Conservation (phyloP, 257 asterid genomes). For the Solanum corneliomulleri region DNA sequence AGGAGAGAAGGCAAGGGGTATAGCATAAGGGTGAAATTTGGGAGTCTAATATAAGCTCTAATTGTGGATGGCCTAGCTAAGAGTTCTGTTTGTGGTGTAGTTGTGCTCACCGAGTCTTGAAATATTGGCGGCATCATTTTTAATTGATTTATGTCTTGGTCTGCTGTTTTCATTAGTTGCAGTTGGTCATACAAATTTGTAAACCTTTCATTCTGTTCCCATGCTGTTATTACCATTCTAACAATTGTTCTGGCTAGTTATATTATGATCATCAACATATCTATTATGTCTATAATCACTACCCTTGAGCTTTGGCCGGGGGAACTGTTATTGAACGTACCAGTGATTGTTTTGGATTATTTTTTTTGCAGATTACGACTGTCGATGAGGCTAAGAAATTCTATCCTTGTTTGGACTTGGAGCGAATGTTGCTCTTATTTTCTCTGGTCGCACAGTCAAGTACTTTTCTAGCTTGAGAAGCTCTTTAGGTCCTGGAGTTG, state of each 20-base stretch:
- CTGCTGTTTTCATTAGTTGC: not conserved
- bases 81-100: not conserved
- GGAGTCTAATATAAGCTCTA: not conserved
- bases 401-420: slow-evolving; percentile 97
- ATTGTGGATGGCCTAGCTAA: not conserved
- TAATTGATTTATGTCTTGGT: not conserved
- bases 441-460: slow-evolving; percentile 96
- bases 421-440: slow-evolving; percentile 89
- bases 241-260: not conserved
- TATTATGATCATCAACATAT: not conserved
- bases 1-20: not conserved
- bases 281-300: not conserved
- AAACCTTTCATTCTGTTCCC: not conserved
- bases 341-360: not conserved
- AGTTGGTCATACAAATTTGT: not conserved
- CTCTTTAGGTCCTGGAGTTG: slow-evolving; percentile 85
- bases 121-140: not conserved
- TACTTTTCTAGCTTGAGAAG: slow-evolving; percentile 84
- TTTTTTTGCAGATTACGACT: slow-evolving; percentile 64
- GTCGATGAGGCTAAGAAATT: slow-evolving; percentile 92
- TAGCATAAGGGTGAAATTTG: not conserved
- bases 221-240: not conserved
- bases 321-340: not conserved
- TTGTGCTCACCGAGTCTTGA: not conserved
- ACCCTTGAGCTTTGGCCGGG: not conserved